Evolutionary conservation across 495 filamentous ascomycete species (phyloP), one percentile per base, ranked within the genome.

Genomic region (Aspergillus funiculosus): DNA sequence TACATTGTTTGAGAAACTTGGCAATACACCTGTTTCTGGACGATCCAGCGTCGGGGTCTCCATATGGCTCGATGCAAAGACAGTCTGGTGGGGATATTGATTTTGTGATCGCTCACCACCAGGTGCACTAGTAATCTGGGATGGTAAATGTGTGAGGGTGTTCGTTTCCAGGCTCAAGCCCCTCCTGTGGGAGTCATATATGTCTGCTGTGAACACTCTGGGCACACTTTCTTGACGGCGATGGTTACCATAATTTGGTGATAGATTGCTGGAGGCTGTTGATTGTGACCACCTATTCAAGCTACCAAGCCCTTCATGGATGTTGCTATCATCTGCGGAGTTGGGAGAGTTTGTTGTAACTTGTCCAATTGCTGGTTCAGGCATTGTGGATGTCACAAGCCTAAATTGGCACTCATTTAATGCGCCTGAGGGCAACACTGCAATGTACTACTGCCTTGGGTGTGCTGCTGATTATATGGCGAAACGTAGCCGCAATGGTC

Each of bases 201-300:
- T 62, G 48, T 60, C 64, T 27, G 65, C 55, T 51, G 77, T 72
- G 43, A 80, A 68, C 50, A 77, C 71, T 45, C 75, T 74, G 31
- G 80, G 77, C 51, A 73, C 73, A 50, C 70, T 79, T 55, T 61
- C 37, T 13, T 48, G 46, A 35, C 37, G 70, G 30, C 67, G 62
- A 45, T 73, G 69, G 36, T 68, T 61, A 9, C 51, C 51, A 27
- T 57, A 49, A 6, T 63, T 54, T 3, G 73, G 65, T 28, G 83
- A 84, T 22, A 73, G 64, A 35, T 70, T 78, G 61, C 84, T 89
- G 32, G 83, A 87, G 7, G 75, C 58, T 15, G 88, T 87, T 3
- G 85, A 88, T 20, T 83, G 78, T 20, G 86, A 90, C 87, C 86
- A 91, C 42, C 86, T 81, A 63, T 91, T 88, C 56, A 88, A 73